phyloP scores from a whole-genome alignment of 2,329 filamentous ascomycete genomes.

The Botrytis deweyae region DNA sequence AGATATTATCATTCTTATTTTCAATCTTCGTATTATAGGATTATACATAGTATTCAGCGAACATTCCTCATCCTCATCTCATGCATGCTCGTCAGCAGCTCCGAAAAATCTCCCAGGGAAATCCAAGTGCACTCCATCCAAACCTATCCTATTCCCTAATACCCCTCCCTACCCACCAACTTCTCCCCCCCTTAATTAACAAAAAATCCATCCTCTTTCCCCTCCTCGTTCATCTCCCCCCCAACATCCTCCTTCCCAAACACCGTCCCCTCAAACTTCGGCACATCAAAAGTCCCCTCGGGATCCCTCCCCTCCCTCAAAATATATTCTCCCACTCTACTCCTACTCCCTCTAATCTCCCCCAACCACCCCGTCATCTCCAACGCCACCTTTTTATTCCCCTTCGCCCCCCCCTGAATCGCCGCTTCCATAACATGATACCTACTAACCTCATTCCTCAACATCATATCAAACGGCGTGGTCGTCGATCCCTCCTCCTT shows the following conservation, averaged over 20 bases:
- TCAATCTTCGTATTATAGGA: neutral
- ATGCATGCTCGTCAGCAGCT: neutral
- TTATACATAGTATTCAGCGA: neutral
- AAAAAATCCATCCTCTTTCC: constrained; percentile 37
- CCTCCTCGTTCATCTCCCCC: constrained; percentile 17
- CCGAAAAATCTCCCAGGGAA: neutral
- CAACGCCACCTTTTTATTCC: constrained; percentile 49
- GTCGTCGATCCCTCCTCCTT: constrained; percentile 66
- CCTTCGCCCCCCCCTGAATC: constrained; percentile 47
- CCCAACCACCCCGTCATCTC: constrained; percentile 47
- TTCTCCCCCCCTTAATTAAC: constrained; percentile 30
- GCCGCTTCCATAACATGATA: constrained; percentile 59
- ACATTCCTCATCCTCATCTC: neutral
- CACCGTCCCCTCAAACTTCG: constrained; percentile 43
- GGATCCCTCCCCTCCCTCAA: constrained; percentile 52
- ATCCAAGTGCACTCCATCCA: neutral
- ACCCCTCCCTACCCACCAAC: too few relatives aligned
- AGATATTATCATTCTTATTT: neutral
- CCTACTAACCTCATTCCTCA: constrained; percentile 58
- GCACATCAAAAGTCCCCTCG: constrained; percentile 51
- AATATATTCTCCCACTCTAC: constrained; percentile 54
- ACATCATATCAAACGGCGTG: constrained; percentile 70
- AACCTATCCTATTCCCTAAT: neutral
- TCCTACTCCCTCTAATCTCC: constrained; percentile 50
- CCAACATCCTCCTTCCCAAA: constrained; percentile 25